Conservation (phyloP, 2,329 filamentous ascomycete species). For the Diaporthe amygdali region DNA sequence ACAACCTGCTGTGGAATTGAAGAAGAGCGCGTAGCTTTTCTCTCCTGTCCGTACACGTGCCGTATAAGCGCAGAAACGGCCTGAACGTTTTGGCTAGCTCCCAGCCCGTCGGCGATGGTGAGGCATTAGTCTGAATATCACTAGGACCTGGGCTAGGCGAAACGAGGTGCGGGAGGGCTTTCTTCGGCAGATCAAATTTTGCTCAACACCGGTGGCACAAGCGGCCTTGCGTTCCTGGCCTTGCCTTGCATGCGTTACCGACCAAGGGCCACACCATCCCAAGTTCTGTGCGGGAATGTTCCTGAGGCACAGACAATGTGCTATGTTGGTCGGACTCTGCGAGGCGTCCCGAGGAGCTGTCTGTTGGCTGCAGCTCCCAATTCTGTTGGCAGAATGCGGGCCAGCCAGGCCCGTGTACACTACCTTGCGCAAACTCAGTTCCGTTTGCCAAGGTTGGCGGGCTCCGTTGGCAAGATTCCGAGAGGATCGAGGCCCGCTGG, state of each 20-base stretch:
- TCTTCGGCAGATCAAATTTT: constrained; percentile 11
- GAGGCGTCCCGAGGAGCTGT: background rate
- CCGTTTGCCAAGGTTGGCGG: background rate
- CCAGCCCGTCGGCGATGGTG: constrained; percentile 17
- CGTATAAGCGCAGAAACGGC: background rate
- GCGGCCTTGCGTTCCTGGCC: background rate
- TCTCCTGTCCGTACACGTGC: background rate
- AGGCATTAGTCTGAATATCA: constrained; percentile 21
- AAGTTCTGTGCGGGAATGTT: constrained; percentile 3
- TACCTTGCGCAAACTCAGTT: background rate
- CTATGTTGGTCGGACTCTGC: background rate
- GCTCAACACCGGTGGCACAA: background rate
- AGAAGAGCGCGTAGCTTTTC: background rate
- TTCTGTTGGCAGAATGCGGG: background rate
- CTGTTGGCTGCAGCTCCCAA: background rate
- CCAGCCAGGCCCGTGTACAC: background rate
- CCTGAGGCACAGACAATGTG: constrained; percentile 4
- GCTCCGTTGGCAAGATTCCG: background rate
- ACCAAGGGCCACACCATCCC: background rate
- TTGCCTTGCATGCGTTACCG: background rate
- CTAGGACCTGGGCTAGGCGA: background rate
- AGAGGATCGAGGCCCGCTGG: background rate
- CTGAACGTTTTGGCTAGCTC: background rate
- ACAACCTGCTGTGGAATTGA: background rate
- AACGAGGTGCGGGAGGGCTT: constrained; percentile 4